A percentile compares a stretch with the other conserved stretches of the same genome.
Conservation (phyloP, 495 filamentous ascomycete genomes). For the Trichoderma asperelloides region DNA sequence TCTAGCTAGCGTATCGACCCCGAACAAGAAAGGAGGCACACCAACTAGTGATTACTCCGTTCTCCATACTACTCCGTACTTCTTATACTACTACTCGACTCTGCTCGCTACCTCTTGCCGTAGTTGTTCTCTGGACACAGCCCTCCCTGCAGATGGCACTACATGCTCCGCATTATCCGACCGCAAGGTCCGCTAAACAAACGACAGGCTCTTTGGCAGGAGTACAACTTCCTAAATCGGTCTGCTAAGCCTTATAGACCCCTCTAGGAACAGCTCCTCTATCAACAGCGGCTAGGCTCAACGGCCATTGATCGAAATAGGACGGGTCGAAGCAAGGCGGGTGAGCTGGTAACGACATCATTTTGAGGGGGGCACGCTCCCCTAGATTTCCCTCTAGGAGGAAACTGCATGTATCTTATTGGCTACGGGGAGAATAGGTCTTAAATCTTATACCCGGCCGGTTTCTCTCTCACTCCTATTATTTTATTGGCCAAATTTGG, state of each 20-base stretch:
- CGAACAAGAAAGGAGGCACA: not conserved
- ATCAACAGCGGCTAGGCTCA: not conserved
- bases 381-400: not conserved
- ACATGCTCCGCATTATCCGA: constrained; percentile 3
- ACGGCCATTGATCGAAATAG: not conserved
- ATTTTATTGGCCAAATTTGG: too few species aligned
- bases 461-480: too few species aligned
- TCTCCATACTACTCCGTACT: not conserved
- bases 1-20: not conserved
- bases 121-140: too few species aligned
- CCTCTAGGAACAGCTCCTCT: not conserved
- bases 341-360: not conserved
- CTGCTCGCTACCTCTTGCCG: too few species aligned
- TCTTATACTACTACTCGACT: not conserved
- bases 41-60: not conserved
- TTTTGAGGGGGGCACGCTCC: not conserved
- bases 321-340: not conserved
- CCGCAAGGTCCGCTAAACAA: constrained; percentile 1
- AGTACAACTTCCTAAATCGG: not conserved
- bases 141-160: not conserved
- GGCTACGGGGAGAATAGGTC: too few species aligned
- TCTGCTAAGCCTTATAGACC: constrained; percentile 1
- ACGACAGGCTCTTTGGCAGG: not conserved
- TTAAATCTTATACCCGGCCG: too few species aligned
- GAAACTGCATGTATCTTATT: not conserved